Conservation (phyloP, 1,284 basidiomycete genomes). For the Crepidotus sp. region DNA sequence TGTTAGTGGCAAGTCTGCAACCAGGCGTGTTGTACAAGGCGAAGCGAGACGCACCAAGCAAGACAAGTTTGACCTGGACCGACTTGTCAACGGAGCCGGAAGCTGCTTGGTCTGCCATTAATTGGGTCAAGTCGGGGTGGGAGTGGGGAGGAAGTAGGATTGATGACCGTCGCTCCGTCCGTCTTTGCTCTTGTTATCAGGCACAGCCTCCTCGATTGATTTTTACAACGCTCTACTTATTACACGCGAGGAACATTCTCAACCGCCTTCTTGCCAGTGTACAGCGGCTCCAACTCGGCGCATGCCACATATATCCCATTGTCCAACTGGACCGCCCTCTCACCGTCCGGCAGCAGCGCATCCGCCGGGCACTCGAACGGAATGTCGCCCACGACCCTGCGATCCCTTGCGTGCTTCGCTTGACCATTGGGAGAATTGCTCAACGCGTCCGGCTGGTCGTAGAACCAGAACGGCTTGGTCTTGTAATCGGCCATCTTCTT, state of each 20-base stretch:
- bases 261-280: slow-evolving; percentile 17
- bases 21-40: too few species aligned
- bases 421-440: slow-evolving; percentile 19
- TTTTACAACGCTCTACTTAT: too few species aligned
- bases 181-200: neutral
- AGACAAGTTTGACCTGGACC: slow-evolving; percentile 84
- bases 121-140: slow-evolving; percentile 17
- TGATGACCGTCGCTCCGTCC: slow-evolving; percentile 7
- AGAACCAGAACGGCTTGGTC: slow-evolving; percentile 41
- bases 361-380: slow-evolving; percentile 36
- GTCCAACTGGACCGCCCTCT: slow-evolving; percentile 36
- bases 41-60: slow-evolving; percentile 50
- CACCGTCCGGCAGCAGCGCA: slow-evolving; percentile 24
- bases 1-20: slow-evolving; percentile 5
- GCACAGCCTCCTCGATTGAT: slow-evolving; percentile 3
- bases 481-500: slow-evolving; percentile 27
- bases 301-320: slow-evolving; percentile 41
- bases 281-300: slow-evolving; percentile 35
- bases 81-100: slow-evolving; percentile 71
- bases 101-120: slow-evolving; percentile 60
- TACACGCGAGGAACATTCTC: too few species aligned
- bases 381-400: neutral
- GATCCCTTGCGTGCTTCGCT: slow-evolving; percentile 6
- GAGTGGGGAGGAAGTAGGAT: slow-evolving; percentile 2
- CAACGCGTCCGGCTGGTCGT: slow-evolving; percentile 36